Base-by-base conservation (phyloP, 129 eudicot species). In the Escallonia rubra region DNA sequence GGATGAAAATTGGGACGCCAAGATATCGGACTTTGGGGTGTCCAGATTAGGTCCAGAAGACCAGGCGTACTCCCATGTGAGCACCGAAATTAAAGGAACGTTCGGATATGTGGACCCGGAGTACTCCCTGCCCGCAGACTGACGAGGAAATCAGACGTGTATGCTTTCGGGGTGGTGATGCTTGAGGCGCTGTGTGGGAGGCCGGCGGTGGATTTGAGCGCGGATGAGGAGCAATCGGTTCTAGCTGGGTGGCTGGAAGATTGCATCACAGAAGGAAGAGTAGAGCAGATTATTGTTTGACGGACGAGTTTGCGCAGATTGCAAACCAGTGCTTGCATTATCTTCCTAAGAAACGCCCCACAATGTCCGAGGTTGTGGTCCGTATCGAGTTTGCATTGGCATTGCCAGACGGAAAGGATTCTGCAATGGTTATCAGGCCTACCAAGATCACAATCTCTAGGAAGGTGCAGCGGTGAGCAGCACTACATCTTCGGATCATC, bases 11-110 rank as follows among this genome's bases (percentile, higher is more conserved):
- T 47, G 69, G 57, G 55, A 6, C 7, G 69, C 69, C 8, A 65
- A 65, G 39, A 15, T 65, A 14, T 65, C 69, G 34, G 57, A 47
- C 14, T 65, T 65, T 49, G 69, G 69, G 43, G 8, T 65, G n/a
- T 65, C 69, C 6, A 65, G 48, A 47, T 7, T 65, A 52, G 70
- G 59, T 0, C 70, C 59, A 10, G 70, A 57, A 10, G 52, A 65
- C 8, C 43, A 58, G 11, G 2, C 43, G 4, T 34, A 10, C 61
- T 4, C 63, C 3, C 63, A 58, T 38, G 63, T 58, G 13, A 58
- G 63, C 10, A 57, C 63, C n/a, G 10, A 23, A 12, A 10, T 58
- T 34, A 58, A 58, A 58, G 63, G 61, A 8, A 58, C 63, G 9
- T 5, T 58, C 2, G 63, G 63, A 13, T 23, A 58, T 57, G 7